These are phyloP conservation scores for Bisporella sp. DNA, from an alignment of 2,329 filamentous ascomycete species.

Conservation along the genomic window DNA sequence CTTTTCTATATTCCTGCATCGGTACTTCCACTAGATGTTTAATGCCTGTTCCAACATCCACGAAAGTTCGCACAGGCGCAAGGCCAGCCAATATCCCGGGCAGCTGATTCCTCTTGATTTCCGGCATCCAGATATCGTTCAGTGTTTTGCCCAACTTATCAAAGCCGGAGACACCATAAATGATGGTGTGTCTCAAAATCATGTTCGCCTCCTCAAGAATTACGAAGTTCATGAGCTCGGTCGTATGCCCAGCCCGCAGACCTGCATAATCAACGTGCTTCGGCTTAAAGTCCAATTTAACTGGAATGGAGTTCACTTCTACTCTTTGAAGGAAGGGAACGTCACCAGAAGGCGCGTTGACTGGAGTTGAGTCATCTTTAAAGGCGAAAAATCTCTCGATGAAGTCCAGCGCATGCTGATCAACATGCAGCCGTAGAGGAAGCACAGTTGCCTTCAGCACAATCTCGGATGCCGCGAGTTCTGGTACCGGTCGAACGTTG, in stretches of 20 bases:
- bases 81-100: constrained; percentile 83
- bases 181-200: constrained; percentile 78
- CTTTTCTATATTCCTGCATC: constrained; percentile 86
- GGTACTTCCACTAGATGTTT: constrained; percentile 83
- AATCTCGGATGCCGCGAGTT: constrained; percentile 82
- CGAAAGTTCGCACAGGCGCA: constrained; percentile 81
- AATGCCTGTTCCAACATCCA: constrained; percentile 85
- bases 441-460: constrained; percentile 74
- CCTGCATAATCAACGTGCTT: constrained; percentile 96
- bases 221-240: constrained; percentile 98
- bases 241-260: constrained; percentile 85
- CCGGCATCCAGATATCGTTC: constrained; percentile 95
- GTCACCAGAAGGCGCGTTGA: constrained; percentile 57
- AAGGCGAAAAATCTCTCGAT: constrained; percentile 97
- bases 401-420: constrained; percentile 96
- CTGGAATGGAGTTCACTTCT: constrained; percentile 74
- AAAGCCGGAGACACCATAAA: constrained; percentile 88
- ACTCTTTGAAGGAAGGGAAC: constrained; percentile 83
- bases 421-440: constrained; percentile 85
- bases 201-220: constrained; percentile 85
- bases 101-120: constrained; percentile 84
- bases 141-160: constrained; percentile 83
- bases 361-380: constrained; percentile 64
- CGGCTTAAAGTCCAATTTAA: constrained; percentile 94
- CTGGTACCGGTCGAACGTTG: constrained; percentile 78